phyloP scores from a whole-genome alignment of 169 alveolate genomes.

The Blepharisma undulans region DNA sequence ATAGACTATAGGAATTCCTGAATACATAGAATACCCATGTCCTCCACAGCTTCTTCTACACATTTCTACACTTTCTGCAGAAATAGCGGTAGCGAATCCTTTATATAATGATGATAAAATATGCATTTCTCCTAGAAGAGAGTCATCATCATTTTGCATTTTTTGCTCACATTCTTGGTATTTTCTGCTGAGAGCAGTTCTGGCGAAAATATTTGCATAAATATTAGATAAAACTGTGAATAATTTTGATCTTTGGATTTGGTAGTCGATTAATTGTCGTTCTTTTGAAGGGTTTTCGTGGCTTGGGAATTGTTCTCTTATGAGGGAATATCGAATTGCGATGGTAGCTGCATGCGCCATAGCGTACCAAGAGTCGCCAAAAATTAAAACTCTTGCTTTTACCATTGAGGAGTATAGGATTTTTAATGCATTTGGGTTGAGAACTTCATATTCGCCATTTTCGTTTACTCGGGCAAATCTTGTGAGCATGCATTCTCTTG shows the following conservation, averaged over 20 bases:
- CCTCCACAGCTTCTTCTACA: conserved; percentile 65
- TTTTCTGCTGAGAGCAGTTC: neutral
- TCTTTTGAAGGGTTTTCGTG: conserved; percentile 29
- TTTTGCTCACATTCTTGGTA: neutral
- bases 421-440: conserved; percentile 51
- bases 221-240: neutral
- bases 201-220: neutral
- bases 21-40: conserved; percentile 46
- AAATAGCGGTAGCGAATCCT: conserved; percentile 28
- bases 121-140: conserved; percentile 18
- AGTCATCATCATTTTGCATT: neutral
- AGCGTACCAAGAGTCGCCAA: neutral
- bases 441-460: conserved; percentile 32
- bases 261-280: conserved; percentile 16
- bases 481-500: conserved; percentile 45
- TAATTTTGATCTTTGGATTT: conserved; percentile 12
- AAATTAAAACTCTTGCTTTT: conserved; percentile 37
- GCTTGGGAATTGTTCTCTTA: conserved; percentile 12
- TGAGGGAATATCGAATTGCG: neutral
- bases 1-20: neutral
- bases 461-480: conserved; percentile 44
- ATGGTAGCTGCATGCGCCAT: conserved; percentile 26
- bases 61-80: conserved; percentile 1
- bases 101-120: conserved; percentile 19
- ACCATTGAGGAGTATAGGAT: conserved; percentile 60